Base-by-base conservation (phyloP, 306 rosid species). In the Castanea mollissima region DNA sequence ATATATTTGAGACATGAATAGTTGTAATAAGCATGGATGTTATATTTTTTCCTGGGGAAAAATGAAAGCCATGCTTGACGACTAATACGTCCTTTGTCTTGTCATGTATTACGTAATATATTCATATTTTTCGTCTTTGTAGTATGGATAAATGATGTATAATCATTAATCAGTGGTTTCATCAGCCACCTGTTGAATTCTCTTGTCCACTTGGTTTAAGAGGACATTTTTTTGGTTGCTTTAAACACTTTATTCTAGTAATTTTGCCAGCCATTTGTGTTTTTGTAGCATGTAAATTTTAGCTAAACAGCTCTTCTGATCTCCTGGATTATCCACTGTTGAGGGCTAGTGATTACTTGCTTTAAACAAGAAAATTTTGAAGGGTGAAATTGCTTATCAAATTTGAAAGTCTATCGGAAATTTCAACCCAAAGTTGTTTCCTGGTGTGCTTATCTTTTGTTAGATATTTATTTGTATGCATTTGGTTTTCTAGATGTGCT, bases 21-120 rank as follows among this genome's bases (percentile, higher is more conserved):
- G 88, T 76, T 88, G 89, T 85, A 85, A 85, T 80, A 71, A 76
- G 21, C 72, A 46, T 84, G 16, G 19, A 79, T 69, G 76, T 76
- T 80, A 15, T n/a, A 74, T 75, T 74, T 76, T 81, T 74, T 79
- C 46, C 46, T 23, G 56, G 60, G 21, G 76, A 68, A 71, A 82
- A 75, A 52, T 19, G 78, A 68, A 34, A 32, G 60, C 44, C 41
- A 35, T 56, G 25, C 76, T 82, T 78, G 60, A 69, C 64, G 25
- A 64, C 11, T 35, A 35, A 79, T 55, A 63, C 46, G 78, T 75
- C 71, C 60, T 78, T 78, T 78, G 78, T 65, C 54, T 70, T 77
- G 59, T 62, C 23, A 21, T 76, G 81, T 80, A 12, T n/a, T 62
- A 41, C 64, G 75, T 75, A 52, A 23, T 32, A 29, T 72, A 19